Evolutionary conservation across 148 eudicot genomes (phyloP), one percentile per base, ranked within the genome.

Genomic region (Rhododendron williamsianum): DNA sequence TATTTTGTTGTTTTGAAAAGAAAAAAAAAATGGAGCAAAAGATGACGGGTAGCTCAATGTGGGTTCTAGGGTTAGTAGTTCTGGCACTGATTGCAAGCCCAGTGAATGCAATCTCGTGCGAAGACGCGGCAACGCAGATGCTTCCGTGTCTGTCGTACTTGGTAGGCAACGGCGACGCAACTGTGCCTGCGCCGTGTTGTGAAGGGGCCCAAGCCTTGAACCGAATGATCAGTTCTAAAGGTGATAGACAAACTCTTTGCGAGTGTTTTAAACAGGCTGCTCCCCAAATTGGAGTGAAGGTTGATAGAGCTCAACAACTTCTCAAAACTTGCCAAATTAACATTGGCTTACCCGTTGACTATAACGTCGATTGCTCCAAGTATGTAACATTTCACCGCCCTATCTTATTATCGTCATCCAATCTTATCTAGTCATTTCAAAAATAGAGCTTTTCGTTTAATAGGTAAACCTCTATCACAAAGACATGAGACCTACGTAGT

Each of bases 261-360:
- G 30, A 69, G 45, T 86, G 87, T 58, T 72, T 86, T 1, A 86
- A 86, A 5, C 21, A 73, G 73, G 74, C 35, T 41, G 84, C 56
- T n/a, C 36, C 33, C 6, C 3, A n/a, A 3, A 3, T 86, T 0
- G 84, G 84, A 16, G 71, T 81, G 43, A 15, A 81, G 19, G 9
- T 33, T 16, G 87, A 48, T 1, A 81, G 52, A 54, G 72, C 80
- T 56, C 58, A 74, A 69, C 84, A 86, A 49, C 52, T 86, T 41
- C 81, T 84, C 33, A 23, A 54, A 9, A 84, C 82, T 72, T 86
- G 87, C 84, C 78, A 86, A 7, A 81, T 86, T 30, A 30, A 45
- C 76, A 12, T 51, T 25, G n/a, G 73, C 5, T 16, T 73, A 33
- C 71, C 80, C 2, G 41, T 86, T 58, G 84, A 86, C 36, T 65